Conservation (phyloP, 129 eudicot genomes). For the Arctium lappa region DNA sequence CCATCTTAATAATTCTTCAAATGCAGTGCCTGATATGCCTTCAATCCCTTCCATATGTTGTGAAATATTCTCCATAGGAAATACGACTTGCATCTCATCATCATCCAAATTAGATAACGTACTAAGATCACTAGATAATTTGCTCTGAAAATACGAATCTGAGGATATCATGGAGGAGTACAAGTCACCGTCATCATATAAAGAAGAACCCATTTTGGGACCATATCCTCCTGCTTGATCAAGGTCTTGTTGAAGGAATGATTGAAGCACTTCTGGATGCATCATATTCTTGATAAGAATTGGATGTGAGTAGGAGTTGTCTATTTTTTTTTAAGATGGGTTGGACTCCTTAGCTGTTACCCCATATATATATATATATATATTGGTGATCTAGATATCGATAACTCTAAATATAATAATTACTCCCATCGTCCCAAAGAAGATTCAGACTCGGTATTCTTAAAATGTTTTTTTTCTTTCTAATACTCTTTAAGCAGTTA, state of each 20-base stretch:
- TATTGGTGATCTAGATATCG: not conserved
- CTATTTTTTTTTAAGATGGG: not conserved
- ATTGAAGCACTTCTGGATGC: constrained; percentile 35
- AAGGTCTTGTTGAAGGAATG: constrained; percentile 22
- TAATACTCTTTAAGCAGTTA: not conserved
- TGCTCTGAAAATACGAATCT: constrained; percentile 29
- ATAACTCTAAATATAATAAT: constrained; percentile 3
- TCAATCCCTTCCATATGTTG: constrained; percentile 24
- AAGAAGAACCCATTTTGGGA: constrained; percentile 5
- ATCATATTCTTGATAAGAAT: constrained; percentile 23
- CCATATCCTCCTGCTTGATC: constrained; percentile 24
- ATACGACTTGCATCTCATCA: constrained; percentile 13
- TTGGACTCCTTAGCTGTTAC: not conserved
- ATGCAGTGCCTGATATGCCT: constrained; percentile 9
- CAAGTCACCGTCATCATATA: constrained; percentile 17
- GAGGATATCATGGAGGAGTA: constrained; percentile 39
- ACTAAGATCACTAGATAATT: constrained; percentile 8
- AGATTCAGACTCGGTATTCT: not conserved
- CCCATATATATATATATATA: not conserved
- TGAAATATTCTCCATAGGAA: constrained; percentile 18
- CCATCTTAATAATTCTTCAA: constrained; percentile 40
- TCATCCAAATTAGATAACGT: constrained; percentile 17
- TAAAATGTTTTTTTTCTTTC: not conserved
- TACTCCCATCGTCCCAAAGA: not conserved
- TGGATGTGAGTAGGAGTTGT: not conserved